Base-by-base conservation (phyloP, 345 rosid species). In the Draba incana region DNA sequence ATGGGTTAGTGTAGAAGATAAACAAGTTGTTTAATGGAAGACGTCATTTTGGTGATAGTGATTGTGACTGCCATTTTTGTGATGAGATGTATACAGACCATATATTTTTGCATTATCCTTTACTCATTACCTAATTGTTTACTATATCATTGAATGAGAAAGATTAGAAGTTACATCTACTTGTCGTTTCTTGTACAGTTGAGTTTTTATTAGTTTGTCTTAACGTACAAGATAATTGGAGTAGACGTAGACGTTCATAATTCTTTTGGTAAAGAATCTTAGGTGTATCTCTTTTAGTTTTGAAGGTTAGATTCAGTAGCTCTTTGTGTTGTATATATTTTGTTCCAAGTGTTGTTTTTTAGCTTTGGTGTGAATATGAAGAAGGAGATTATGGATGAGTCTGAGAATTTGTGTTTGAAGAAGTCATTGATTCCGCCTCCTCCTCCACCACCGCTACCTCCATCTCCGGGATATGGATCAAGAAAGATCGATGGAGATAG, bases 361-460 rank as follows among this genome's bases (percentile, higher is more conserved):
- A 53, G 13, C 42, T 15, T 12, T 41, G 59, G 53, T 61, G 43
- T 45, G n/a, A 62, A 11, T 11, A 74, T 59, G 78, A 84, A 83
- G 89, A 81, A 88, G 81, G 72, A 73, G 71, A 70, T 28, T 30
- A 76, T 78, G 64, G 35, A 66, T 35, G 79, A 74, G 57, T 53
- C 62, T 37, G 72, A 65, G 46, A 73, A 66, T 43, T 15, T 71
- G 25, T 42, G 27, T 67, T 59, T 35, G 3, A 77, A 74, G 70
- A 47, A 76, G 48, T 77, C 71, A 62, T 35, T 46, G 54, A 66
- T 47, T n/a, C 66, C 57, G 27, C 79, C 85, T 0, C 77, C 77
- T 12, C 59, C 50, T 0, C 87, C 88, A 5, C 90, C 92, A 0
- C 87, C 81, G 0, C 89, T 79, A 1, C 89, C 70, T 11, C 85